Percentiles rank a stretch among this genome's conserved stretches.
Conservation (phyloP, 1,284 basidiomycete species). For the Cystobasidiaceae sp. region DNA sequence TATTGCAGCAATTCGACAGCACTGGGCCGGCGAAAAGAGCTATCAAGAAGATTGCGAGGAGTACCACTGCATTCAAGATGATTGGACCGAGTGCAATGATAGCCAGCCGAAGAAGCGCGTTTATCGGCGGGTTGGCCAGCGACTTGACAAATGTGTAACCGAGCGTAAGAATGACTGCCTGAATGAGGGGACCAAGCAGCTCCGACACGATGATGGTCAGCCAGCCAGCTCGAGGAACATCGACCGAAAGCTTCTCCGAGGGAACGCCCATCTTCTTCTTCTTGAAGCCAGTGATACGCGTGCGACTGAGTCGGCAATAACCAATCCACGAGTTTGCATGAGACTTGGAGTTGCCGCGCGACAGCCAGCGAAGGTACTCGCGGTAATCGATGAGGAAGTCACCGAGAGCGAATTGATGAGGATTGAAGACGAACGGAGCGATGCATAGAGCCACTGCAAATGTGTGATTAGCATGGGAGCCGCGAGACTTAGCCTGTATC, state of each 20-base stretch:
- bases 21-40: constrained; percentile 90
- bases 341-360: constrained; percentile 72
- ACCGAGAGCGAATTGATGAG: constrained; percentile 89
- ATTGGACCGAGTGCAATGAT: constrained; percentile 91
- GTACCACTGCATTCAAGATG: constrained; percentile 86
- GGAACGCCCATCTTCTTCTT: constrained; percentile 90
- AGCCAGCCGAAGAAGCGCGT: constrained; percentile 84
- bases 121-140: constrained; percentile 43
- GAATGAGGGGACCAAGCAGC: constrained; percentile 72
- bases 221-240: constrained; percentile 85
- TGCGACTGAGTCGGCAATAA: constrained; percentile 87
- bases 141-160: constrained; percentile 68
- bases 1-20: constrained; percentile 59
- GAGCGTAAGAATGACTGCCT: constrained; percentile 77
- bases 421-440: constrained; percentile 93
- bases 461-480: constrained; percentile 45
- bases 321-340: constrained; percentile 97
- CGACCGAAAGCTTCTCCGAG: constrained; percentile 84
- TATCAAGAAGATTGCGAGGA: constrained; percentile 79
- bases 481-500: background rate
- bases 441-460: constrained; percentile 80
- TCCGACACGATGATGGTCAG: constrained; percentile 81
- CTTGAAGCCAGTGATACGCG: constrained; percentile 96
- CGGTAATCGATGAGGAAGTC: constrained; percentile 96
- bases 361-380: constrained; percentile 97